Conservation (phyloP, 805 yeast genomes). For the Priceomyces castillae region DNA sequence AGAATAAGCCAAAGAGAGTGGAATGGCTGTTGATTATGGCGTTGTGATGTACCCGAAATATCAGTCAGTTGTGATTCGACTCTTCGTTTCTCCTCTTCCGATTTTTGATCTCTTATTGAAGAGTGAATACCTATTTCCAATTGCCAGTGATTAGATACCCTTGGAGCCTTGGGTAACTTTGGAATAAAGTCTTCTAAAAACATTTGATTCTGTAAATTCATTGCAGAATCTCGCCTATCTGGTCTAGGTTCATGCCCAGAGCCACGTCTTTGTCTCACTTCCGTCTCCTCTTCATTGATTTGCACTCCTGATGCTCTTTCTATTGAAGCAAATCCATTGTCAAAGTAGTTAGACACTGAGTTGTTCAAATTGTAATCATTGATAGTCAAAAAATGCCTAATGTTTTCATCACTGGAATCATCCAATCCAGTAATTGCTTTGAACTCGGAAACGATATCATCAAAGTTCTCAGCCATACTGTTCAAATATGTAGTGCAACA, state of each 20-base stretch:
- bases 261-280: slow-evolving; percentile 9
- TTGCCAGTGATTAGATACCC: slow-evolving; percentile 40
- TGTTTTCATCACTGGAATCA: slow-evolving; percentile 45
- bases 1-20: slow-evolving; percentile 49
- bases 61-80: background rate
- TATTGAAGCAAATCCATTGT: slow-evolving; percentile 37
- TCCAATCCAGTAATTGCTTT: slow-evolving; percentile 19
- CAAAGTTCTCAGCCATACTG: slow-evolving; percentile 5
- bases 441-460: slow-evolving; percentile 13
- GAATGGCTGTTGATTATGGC: slow-evolving; percentile 7
- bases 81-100: slow-evolving; percentile 2
- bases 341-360: slow-evolving; percentile 61
- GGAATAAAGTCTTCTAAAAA: slow-evolving; percentile 30
- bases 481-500: too few species aligned
- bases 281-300: slow-evolving; percentile 10
- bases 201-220: slow-evolving; percentile 9
- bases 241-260: slow-evolving; percentile 4
- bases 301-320: slow-evolving; percentile 11
- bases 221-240: slow-evolving; percentile 5
- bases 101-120: slow-evolving; percentile 20
- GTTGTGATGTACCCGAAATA: background rate
- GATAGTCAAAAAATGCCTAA: slow-evolving; percentile 45
- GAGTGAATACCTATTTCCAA: slow-evolving; percentile 40
- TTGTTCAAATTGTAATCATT: slow-evolving; percentile 62
- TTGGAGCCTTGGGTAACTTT: slow-evolving; percentile 39